Evolutionary conservation across 2,329 filamentous ascomycete genomes (phyloP), one percentile per base, ranked within the genome.

Genomic region (Alternaria sp.): DNA sequence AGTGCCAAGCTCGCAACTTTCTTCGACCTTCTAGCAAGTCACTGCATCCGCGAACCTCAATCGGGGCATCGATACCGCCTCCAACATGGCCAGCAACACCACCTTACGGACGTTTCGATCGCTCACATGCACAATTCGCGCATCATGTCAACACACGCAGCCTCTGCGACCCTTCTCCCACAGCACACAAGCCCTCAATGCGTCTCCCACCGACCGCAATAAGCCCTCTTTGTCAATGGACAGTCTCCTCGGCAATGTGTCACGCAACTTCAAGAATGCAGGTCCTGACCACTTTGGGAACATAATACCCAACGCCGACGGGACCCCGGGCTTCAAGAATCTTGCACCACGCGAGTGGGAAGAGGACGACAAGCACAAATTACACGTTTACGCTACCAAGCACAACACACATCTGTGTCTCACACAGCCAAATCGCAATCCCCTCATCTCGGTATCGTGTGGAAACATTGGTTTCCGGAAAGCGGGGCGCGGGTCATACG

Each of bases 361-460:
- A 20, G 73, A 74, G 50, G 72, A 77, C 58, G 86, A 91, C 74
- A 90, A 92, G 3, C 93, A 93, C 82, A 93, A 97, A 78, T 86
- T 99, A 66, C 92, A 97, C 82, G 85, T 99, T 78, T 94, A 89
- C 81, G 83, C 91, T 28, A 90, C 92, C 78, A 96, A 93, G 82
- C 95, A 97, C 86, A 99, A 99, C 83, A 95, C 92, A 20, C 93
- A 98, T 80, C 87, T 99, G 73, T 97, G 94, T 1, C 87, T 97
- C 68, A 92, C 93, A 22, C 89, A 90, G 73, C 94, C 95, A 28
- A 89, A 93, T 77, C 86, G 90, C 49, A 87, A 92, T 66, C 87
- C 92, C 28, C 86, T 98, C 66, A 84, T 99, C 66, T 93, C 90
- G 12, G 80, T 97, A 70, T 92, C 91, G 2, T 87, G 90, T 60